Evolutionary conservation across 768 basidiomycete genomes (phyloP).

Genomic region (Psilocybe cubensis): DNA sequence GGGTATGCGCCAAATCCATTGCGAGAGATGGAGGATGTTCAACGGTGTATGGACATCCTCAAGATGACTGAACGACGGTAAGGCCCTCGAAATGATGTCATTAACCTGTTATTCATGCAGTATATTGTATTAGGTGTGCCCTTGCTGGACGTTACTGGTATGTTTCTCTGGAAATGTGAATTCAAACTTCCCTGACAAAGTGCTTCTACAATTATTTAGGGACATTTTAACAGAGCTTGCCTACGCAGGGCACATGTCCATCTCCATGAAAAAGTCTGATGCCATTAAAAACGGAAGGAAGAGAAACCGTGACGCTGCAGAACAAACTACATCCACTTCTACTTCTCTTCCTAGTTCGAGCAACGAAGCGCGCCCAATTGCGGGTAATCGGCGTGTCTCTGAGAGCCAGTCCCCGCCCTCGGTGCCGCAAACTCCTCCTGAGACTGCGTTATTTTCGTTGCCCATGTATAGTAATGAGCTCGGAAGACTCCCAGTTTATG

Average conservation of each 20-base stretch:
- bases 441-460: slow-evolving; percentile 34
- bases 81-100: background rate
- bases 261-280: slow-evolving; percentile 15
- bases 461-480: slow-evolving; percentile 63
- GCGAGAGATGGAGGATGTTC: slow-evolving; percentile 62
- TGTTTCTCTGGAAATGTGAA: slow-evolving; percentile 2
- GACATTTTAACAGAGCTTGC: slow-evolving; percentile 42
- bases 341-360: slow-evolving; percentile 13
- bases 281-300: slow-evolving; percentile 11
- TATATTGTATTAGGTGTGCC: slow-evolving; percentile 36
- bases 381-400: slow-evolving; percentile 32
- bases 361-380: slow-evolving; percentile 22
- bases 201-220: slow-evolving; percentile 19
- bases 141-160: slow-evolving; percentile 45
- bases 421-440: slow-evolving; percentile 8
- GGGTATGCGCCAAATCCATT: slow-evolving; percentile 48
- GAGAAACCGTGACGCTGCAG: slow-evolving; percentile 18
- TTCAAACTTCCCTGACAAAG: background rate
- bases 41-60: slow-evolving; percentile 60
- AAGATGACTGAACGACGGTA: slow-evolving; percentile 43
- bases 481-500: slow-evolving; percentile 54
- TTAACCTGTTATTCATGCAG: background rate
- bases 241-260: slow-evolving; percentile 34
- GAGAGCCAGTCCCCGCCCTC: slow-evolving; percentile 15
- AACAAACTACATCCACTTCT: slow-evolving; percentile 11